These are phyloP conservation scores for Oenanthe javanica DNA, from an alignment of 140 eudicot genomes.

Conservation along the genomic window DNA sequence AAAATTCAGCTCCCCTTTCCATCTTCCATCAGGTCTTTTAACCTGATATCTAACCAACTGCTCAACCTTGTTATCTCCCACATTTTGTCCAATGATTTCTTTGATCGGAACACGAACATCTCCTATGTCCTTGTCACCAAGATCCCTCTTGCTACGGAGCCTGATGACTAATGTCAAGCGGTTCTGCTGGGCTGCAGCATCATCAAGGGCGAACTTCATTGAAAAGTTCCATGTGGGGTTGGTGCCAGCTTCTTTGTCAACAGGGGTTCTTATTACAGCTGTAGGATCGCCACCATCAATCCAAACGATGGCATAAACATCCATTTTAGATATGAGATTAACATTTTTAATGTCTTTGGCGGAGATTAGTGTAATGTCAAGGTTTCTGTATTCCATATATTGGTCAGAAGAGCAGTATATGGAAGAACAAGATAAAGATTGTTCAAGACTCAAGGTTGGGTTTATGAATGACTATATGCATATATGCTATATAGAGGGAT, in stretches of 20 bases:
- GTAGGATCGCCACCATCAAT: conserved; percentile 37
- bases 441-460: background rate
- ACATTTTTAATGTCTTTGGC: conserved; percentile 55
- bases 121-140: conserved; percentile 52
- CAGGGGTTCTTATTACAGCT: conserved; percentile 28
- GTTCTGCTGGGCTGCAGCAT: conserved; percentile 37
- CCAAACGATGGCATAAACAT: conserved; percentile 52
- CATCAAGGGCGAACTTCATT: conserved; percentile 44
- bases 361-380: conserved; percentile 41
- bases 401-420: background rate
- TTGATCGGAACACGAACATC: conserved; percentile 45
- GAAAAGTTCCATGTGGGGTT: conserved; percentile 68
- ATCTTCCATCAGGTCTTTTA: conserved; percentile 42
- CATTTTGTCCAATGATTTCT: conserved; percentile 33
- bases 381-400: conserved; percentile 39
- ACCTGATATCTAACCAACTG: conserved; percentile 40
- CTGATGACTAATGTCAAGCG: conserved; percentile 39
- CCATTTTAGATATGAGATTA: conserved; percentile 40
- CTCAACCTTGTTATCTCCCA: conserved; percentile 14
- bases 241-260: conserved; percentile 36
- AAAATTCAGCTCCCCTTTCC: conserved; percentile 40
- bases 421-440: background rate
- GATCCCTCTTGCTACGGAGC: conserved; percentile 38
- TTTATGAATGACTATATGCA: background rate
- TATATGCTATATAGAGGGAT: background rate